phyloP scores from a whole-genome alignment of 805 yeast species.

The Schwanniomyces occidentalis region DNA sequence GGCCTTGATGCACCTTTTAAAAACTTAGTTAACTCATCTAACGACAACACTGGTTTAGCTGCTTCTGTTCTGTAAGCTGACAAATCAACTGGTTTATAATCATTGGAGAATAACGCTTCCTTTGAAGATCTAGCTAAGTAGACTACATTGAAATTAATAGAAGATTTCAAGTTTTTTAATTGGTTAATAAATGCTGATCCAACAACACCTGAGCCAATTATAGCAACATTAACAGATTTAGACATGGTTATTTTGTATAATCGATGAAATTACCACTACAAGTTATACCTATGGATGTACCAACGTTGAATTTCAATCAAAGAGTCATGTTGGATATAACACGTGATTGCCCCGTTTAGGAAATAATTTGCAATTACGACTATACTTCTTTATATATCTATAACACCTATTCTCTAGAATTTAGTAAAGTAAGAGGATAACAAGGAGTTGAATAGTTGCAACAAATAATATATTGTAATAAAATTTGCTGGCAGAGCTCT shows the following conservation, averaged over 20 bases:
- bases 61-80: constrained; percentile 55
- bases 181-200: constrained; percentile 90
- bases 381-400: too few species aligned
- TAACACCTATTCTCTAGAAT: too few species aligned
- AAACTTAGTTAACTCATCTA: constrained; percentile 59
- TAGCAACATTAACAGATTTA: constrained; percentile 45
- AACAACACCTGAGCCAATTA: constrained; percentile 85
- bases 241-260: too few species aligned
- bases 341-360: too few species aligned
- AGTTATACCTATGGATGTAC: too few species aligned
- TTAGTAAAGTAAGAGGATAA: too few species aligned
- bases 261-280: too few species aligned
- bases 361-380: too few species aligned
- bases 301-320: too few species aligned
- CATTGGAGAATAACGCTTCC: constrained; percentile 65
- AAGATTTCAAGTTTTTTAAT: constrained; percentile 59
- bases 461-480: too few species aligned
- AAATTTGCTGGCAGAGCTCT: too few species aligned
- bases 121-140: constrained; percentile 71
- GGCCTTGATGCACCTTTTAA: constrained; percentile 71
- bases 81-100: constrained; percentile 71
- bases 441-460: background rate
- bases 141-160: constrained; percentile 72
- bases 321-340: too few species aligned
- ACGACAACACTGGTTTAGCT: constrained; percentile 49